A percentile compares a stretch with the other conserved stretches of the same genome.
Conservation (phyloP, 129 eudicot species). For the Chrysanthemum makinoi region DNA sequence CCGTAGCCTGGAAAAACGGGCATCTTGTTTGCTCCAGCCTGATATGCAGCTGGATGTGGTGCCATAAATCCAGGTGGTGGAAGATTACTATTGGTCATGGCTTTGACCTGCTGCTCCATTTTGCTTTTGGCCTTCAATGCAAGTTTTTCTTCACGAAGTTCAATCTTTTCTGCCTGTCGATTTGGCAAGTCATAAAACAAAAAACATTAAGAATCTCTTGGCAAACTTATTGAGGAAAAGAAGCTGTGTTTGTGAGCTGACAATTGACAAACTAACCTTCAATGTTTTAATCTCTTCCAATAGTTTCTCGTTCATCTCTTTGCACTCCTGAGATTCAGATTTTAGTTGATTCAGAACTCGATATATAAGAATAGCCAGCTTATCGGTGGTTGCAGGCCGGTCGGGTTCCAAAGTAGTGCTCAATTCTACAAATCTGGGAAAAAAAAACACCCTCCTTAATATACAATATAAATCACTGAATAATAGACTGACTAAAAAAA, state of each 20-base stretch:
- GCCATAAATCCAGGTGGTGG: slow-evolving; percentile 59
- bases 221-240: neutral
- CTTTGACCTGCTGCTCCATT: slow-evolving; percentile 76
- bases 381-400: slow-evolving; percentile 74
- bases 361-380: slow-evolving; percentile 66
- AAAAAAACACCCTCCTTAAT: neutral
- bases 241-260: neutral
- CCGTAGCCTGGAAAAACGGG: slow-evolving; percentile 69
- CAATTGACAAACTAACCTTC: slow-evolving; percentile 49
- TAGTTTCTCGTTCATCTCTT: slow-evolving; percentile 60
- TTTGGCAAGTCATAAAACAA: slow-evolving; percentile 10
- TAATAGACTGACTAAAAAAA: neutral
- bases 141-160: slow-evolving; percentile 89
- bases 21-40: slow-evolving; percentile 60
- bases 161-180: slow-evolving; percentile 79
- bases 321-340: slow-evolving; percentile 61
- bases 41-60: slow-evolving; percentile 55
- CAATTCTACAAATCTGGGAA: slow-evolving; percentile 68
- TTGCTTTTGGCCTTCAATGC: slow-evolving; percentile 56
- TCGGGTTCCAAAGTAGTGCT: slow-evolving; percentile 80
- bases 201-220: neutral
- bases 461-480: neutral
- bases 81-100: slow-evolving; percentile 40
- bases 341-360: slow-evolving; percentile 74
- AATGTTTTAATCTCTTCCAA: slow-evolving; percentile 75